A percentile compares a stretch with the other conserved stretches of the same genome.
phyloP scores from a whole-genome alignment of 2,329 filamentous ascomycete species.

The Fusarium algeriense region DNA sequence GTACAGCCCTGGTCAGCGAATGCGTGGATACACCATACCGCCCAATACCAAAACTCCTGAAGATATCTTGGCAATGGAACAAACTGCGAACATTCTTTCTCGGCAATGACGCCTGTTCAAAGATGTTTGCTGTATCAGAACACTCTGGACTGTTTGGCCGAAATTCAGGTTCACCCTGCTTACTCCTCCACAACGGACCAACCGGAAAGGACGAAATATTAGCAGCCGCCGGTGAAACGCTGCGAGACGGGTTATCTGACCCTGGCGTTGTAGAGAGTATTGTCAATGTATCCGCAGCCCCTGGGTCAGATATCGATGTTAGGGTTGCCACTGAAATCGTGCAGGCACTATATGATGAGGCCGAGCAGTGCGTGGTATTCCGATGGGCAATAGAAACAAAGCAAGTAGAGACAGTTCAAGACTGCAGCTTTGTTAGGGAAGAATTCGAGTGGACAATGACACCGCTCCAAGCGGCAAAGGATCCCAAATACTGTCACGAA shows the following conservation, averaged over 20 bases:
- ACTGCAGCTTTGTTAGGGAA: slow-evolving; percentile 23
- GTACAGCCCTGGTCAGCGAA: slow-evolving; percentile 37
- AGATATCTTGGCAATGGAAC: slow-evolving; percentile 41
- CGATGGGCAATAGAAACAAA: slow-evolving; percentile 36
- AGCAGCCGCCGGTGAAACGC: slow-evolving; percentile 31
- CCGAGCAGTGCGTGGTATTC: slow-evolving; percentile 28
- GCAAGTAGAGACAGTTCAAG: slow-evolving; percentile 14
- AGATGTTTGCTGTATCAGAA: slow-evolving; percentile 38
- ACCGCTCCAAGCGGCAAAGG: slow-evolving; percentile 17
- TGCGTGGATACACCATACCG: slow-evolving; percentile 30
- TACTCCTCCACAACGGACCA: slow-evolving; percentile 34
- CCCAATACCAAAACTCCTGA: slow-evolving; percentile 22
- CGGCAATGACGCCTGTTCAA: slow-evolving; percentile 28
- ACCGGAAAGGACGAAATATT: slow-evolving; percentile 33
- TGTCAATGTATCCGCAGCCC: slow-evolving; percentile 31
- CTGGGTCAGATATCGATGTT: slow-evolving; percentile 19
- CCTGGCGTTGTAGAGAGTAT: slow-evolving; percentile 30
- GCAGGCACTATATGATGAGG: slow-evolving; percentile 28
- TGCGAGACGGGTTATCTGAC: slow-evolving; percentile 25
- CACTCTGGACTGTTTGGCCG: slow-evolving; percentile 33
- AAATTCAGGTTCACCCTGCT: slow-evolving; percentile 24
- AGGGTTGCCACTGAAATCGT: slow-evolving; percentile 35
- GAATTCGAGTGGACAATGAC: slow-evolving; percentile 39
- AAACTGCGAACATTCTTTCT: slow-evolving; percentile 36
- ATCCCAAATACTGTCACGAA: slow-evolving; percentile 34